These are phyloP conservation scores for Zygnema cylindricum DNA, from an alignment of 139 green algal species.

Conservation along the genomic window DNA sequence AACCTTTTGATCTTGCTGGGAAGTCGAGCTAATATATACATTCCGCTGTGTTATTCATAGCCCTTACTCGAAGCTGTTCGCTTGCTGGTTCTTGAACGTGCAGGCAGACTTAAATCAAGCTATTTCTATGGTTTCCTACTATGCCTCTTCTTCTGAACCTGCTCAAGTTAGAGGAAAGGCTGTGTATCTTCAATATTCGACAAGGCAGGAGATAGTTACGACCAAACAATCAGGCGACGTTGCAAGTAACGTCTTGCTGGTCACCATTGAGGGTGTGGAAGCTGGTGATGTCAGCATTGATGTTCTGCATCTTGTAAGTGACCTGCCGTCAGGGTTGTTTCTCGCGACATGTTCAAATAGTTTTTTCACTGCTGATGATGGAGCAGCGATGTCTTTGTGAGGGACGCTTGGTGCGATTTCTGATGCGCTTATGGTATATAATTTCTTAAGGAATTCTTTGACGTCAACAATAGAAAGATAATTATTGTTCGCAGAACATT, in stretches of 20 bases:
- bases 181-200: slow-evolving; percentile 77
- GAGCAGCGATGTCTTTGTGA: too few relatives aligned
- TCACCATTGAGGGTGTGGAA: slow-evolving; percentile 66
- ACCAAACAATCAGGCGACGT: slow-evolving; percentile 47
- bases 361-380: not conserved
- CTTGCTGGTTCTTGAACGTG: too few relatives aligned
- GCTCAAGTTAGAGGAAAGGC: slow-evolving; percentile 74
- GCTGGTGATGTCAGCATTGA: slow-evolving; percentile 54
- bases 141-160: slow-evolving; percentile 66
- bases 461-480: too few relatives aligned
- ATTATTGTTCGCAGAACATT: too few relatives aligned
- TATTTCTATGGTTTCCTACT: slow-evolving; percentile 74
- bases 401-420: too few relatives aligned
- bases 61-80: too few relatives aligned
- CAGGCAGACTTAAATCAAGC: slow-evolving; percentile 66
- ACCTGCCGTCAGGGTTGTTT: not conserved
- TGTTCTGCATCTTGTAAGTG: slow-evolving; percentile 58
- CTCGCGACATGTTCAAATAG: not conserved
- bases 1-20: slow-evolving; percentile 10
- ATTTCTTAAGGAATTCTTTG: too few relatives aligned
- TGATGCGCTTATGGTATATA: too few relatives aligned
- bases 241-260: slow-evolving; percentile 68
- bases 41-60: too few relatives aligned
- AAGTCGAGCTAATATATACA: too few relatives aligned
- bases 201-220: slow-evolving; percentile 72